phyloP scores from a whole-genome alignment of 345 rosid species.

The Euphorbia pulcherrima region DNA sequence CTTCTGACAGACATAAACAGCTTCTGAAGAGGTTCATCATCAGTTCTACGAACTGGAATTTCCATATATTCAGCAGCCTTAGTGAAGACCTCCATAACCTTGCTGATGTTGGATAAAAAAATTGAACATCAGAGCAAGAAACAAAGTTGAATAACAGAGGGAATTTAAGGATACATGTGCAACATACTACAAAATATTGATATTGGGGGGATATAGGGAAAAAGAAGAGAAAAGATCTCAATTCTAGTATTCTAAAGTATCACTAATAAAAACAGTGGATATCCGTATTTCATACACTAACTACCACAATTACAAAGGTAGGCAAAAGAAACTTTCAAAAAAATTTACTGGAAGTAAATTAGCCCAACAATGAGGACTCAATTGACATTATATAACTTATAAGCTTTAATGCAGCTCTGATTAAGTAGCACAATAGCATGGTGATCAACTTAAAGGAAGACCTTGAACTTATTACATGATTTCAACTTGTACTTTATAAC shows the following conservation, averaged over 20 bases:
- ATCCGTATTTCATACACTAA: background rate
- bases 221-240: background rate
- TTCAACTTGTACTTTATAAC: background rate
- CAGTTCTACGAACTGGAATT: constrained; percentile 93
- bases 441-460: background rate
- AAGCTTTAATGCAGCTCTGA: background rate
- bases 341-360: background rate
- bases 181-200: background rate
- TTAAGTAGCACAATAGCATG: background rate
- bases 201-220: background rate
- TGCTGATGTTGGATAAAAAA: constrained; percentile 41
- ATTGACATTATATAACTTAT: background rate
- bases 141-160: background rate
- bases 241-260: background rate
- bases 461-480: background rate
- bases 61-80: constrained; percentile 98
- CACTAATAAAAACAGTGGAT: background rate
- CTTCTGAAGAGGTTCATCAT: constrained; percentile 94
- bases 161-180: background rate
- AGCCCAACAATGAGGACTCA: background rate
- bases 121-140: background rate
- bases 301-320: background rate
- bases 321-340: background rate
- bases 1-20: constrained; percentile 93
- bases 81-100: constrained; percentile 95